phyloP scores from a whole-genome alignment of 257 asterid genomes.

The Penstemon newberryi region DNA sequence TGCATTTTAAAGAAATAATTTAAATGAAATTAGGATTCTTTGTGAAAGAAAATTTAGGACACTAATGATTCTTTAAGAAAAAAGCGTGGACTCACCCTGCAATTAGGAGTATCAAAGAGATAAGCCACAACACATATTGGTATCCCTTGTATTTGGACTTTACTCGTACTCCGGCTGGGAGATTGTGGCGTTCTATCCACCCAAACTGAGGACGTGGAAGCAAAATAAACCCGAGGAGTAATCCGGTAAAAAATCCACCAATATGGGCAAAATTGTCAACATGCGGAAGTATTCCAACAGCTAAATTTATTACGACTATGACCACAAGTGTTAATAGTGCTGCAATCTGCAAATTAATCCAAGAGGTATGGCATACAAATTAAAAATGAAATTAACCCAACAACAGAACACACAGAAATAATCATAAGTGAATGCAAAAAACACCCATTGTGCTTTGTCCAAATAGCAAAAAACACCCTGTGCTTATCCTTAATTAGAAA shows the following conservation, averaged over 20 bases:
- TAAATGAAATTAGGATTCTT: background rate
- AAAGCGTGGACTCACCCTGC: constrained; percentile 53
- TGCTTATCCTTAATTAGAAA: too few species aligned
- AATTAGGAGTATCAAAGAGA: constrained; percentile 55
- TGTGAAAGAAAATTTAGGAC: background rate
- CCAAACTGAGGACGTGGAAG: constrained; percentile 88
- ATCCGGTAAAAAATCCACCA: constrained; percentile 86
- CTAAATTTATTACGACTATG: constrained; percentile 64
- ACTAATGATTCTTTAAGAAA: background rate
- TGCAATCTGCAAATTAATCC: constrained; percentile 48
- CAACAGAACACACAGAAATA: too few species aligned
- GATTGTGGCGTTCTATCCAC: constrained; percentile 66
- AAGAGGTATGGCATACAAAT: too few species aligned
- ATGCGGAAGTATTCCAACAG: constrained; percentile 79
- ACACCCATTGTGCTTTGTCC: too few species aligned
- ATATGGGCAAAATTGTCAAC: constrained; percentile 88
- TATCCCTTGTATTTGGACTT: constrained; percentile 65
- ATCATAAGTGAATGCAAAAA: too few species aligned
- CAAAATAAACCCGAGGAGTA: constrained; percentile 80
- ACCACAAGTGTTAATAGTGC: constrained; percentile 71
- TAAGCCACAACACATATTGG: constrained; percentile 61
- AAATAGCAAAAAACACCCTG: too few species aligned
- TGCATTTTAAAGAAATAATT: constrained; percentile 28
- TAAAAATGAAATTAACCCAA: background rate
- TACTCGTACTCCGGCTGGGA: constrained; percentile 51